Conservation (phyloP, 345 rosid species). For the Pugionium cornutum region DNA sequence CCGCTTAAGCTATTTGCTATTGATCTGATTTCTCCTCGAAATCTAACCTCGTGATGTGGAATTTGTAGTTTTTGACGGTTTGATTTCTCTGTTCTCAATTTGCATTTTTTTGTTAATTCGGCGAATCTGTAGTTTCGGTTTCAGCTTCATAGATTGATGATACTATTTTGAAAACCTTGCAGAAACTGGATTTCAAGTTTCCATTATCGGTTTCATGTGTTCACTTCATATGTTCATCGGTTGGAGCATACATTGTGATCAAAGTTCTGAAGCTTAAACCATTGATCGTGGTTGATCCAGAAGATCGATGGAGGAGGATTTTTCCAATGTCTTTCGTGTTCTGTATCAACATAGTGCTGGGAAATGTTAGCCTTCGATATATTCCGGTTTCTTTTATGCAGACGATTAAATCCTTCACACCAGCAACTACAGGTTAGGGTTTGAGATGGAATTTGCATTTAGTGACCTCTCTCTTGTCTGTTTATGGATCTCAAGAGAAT, state of each 20-base stretch:
- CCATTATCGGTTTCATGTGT: conserved; percentile 88
- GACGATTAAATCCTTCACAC: conserved; percentile 97
- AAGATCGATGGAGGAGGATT: conserved; percentile 96
- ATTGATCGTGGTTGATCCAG: conserved; percentile 75
- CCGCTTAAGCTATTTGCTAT: neutral
- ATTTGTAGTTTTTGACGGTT: too few species aligned
- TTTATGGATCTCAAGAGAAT: neutral
- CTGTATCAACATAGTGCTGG: conserved; percentile 93
- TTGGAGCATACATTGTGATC: conserved; percentile 91
- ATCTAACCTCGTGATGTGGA: too few species aligned
- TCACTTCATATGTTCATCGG: conserved; percentile 95
- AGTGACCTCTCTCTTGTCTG: neutral
- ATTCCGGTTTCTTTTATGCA: conserved; percentile 99
- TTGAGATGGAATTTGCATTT: neutral
- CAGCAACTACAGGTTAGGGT: conserved; percentile 92
- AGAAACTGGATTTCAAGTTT: conserved; percentile 98
- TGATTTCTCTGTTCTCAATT: too few species aligned
- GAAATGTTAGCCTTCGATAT: conserved; percentile 91
- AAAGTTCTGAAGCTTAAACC: conserved; percentile 92
- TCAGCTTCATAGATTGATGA: too few species aligned
- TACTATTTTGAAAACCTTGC: conserved; percentile 3
- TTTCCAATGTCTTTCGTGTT: conserved; percentile 99
- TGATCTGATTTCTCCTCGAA: conserved; percentile 14
- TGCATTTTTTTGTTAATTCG: too few species aligned
- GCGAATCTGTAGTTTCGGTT: too few species aligned